Conservation (phyloP, 2,329 filamentous ascomycete genomes). For the Colletotrichum sp. region DNA sequence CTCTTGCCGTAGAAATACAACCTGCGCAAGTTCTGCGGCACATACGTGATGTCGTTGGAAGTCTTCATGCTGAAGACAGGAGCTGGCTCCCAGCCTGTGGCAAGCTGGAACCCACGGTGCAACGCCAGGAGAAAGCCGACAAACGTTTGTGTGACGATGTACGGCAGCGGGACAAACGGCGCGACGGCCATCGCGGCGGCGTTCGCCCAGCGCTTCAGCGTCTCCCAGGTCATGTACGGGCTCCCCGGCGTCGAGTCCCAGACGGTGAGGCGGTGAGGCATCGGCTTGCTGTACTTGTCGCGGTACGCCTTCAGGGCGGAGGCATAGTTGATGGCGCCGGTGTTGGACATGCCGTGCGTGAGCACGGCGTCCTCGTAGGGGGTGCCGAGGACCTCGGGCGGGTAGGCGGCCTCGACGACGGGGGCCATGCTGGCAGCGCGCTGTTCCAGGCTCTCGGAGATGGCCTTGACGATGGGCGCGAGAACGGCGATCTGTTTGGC, state of each 20-base stretch:
- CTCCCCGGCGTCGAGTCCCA: slow-evolving; percentile 59
- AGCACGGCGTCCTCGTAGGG: slow-evolving; percentile 37
- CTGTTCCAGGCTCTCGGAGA: slow-evolving; percentile 45
- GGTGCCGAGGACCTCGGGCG: slow-evolving; percentile 20
- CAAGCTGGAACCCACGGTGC: slow-evolving; percentile 36
- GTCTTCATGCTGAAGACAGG: slow-evolving; percentile 27
- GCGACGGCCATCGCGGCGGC: slow-evolving; percentile 57
- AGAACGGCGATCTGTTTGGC: slow-evolving; percentile 56
- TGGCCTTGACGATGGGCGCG: slow-evolving; percentile 51
- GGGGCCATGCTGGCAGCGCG: slow-evolving; percentile 50
- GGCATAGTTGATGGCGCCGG: slow-evolving; percentile 58
- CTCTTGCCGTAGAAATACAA: slow-evolving; percentile 64
- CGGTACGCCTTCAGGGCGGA: slow-evolving; percentile 52
- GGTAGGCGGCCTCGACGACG: slow-evolving; percentile 44
- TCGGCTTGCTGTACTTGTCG: slow-evolving; percentile 34
- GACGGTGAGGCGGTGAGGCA: slow-evolving; percentile 54
- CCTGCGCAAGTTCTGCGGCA: slow-evolving; percentile 42
- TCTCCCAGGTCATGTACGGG: slow-evolving; percentile 41
- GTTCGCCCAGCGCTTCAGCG: slow-evolving; percentile 54
- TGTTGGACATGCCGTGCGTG: slow-evolving; percentile 62
- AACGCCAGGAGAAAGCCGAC: slow-evolving; percentile 47
- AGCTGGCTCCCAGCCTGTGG: slow-evolving; percentile 43
- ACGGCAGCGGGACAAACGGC: slow-evolving; percentile 52
- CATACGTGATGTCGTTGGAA: slow-evolving; percentile 22
- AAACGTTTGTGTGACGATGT: slow-evolving; percentile 49